These are phyloP conservation scores for Quercus agrifolia DNA, from an alignment of 306 rosid genomes.

Conservation along the genomic window DNA sequence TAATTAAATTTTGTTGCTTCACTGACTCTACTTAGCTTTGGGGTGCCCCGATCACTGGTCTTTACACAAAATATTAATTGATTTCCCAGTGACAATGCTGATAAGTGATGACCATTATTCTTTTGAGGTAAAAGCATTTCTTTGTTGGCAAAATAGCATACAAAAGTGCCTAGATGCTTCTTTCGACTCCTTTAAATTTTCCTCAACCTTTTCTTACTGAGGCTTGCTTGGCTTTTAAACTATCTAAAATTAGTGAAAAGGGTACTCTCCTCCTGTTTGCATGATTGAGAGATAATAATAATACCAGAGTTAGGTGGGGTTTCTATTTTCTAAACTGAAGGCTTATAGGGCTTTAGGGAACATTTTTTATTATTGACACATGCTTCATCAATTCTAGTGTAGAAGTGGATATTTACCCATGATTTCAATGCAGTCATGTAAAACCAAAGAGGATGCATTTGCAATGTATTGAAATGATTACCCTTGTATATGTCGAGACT, in stretches of 20 bases:
- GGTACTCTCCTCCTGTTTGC: conserved; percentile 50
- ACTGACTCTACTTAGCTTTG: conserved; percentile 2
- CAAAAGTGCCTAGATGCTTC: conserved; percentile 46
- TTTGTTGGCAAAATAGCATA: conserved; percentile 59
- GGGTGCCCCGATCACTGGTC: conserved; percentile 8
- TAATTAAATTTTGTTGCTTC: background rate
- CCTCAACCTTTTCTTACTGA: conserved; percentile 19
- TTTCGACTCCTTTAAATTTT: conserved; percentile 15
- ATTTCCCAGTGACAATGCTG: conserved; percentile 29
- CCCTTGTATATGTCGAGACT: no score
- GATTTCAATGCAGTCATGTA: background rate
- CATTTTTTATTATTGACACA: background rate
- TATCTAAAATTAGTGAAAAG: conserved; percentile 21
- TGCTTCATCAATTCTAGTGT: background rate
- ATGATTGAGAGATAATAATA: conserved; percentile 40
- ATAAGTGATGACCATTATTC: conserved; percentile 20
- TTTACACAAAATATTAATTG: background rate
- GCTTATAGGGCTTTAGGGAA: background rate
- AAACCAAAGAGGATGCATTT: background rate
- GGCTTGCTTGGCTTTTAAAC: conserved; percentile 29
- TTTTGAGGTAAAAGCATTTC: conserved; percentile 31
- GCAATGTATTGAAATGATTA: background rate
- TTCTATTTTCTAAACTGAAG: background rate
- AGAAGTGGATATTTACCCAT: background rate
- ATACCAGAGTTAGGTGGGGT: conserved; percentile 9